A percentile compares a stretch with the other conserved stretches of the same genome.
These are phyloP conservation scores for Rheum nobile DNA, from an alignment of 148 eudicot species.

Conservation along the genomic window DNA sequence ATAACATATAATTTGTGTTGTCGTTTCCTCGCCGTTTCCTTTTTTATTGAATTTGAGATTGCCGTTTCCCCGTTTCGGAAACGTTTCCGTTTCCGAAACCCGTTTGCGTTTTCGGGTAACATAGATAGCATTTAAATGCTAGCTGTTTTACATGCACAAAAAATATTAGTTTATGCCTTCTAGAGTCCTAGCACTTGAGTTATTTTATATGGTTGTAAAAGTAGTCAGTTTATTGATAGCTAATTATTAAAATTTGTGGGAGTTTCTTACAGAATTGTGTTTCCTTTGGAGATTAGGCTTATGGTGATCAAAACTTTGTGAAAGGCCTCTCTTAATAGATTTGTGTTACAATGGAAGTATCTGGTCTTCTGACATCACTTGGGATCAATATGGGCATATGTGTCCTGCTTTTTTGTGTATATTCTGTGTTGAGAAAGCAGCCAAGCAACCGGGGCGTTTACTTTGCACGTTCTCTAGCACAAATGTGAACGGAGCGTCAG, in stretches of 20 bases:
- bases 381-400: constrained; percentile 76
- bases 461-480: constrained; percentile 67
- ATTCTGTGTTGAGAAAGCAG: constrained; percentile 83
- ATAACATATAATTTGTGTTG: too few relatives aligned
- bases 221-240: neutral
- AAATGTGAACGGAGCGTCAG: constrained; percentile 23
- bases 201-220: too few relatives aligned
- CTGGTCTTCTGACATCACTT: constrained; percentile 80
- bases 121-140: too few relatives aligned
- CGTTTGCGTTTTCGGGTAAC: too few relatives aligned
- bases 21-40: too few relatives aligned
- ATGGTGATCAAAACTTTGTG: neutral
- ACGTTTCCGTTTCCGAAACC: too few relatives aligned
- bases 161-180: too few relatives aligned
- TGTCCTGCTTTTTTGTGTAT: constrained; percentile 45
- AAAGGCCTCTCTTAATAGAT: neutral
- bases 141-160: too few relatives aligned
- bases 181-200: too few relatives aligned
- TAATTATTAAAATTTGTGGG: neutral
- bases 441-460: constrained; percentile 69
- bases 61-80: too few relatives aligned
- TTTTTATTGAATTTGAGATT: too few relatives aligned
- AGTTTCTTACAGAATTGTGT: neutral
- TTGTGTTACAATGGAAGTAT: constrained; percentile 45
- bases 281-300: neutral